phyloP scores from a whole-genome alignment of 345 rosid genomes.

The Eucalyptus erythrocorys region DNA sequence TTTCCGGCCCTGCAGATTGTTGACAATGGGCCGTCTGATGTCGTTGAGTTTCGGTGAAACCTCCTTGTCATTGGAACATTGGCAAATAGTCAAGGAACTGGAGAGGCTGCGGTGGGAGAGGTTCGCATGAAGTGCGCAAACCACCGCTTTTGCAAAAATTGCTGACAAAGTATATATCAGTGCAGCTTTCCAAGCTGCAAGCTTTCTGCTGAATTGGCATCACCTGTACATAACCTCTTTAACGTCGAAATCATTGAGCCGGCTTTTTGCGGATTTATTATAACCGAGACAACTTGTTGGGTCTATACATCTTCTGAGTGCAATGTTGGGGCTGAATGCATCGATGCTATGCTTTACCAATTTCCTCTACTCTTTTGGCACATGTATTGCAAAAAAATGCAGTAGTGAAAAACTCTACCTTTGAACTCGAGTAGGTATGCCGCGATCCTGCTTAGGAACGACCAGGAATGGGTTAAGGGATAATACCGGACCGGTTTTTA shows the following conservation, averaged over 20 bases:
- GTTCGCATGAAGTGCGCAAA: slow-evolving; percentile 23
- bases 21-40: slow-evolving; percentile 84
- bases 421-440: not conserved
- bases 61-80: slow-evolving; percentile 48
- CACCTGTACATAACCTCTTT: not conserved
- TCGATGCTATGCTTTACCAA: not conserved
- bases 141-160: not conserved
- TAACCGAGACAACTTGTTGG: not conserved
- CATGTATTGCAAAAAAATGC: not conserved
- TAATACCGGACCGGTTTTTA: not conserved
- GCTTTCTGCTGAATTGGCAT: not conserved
- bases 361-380: not conserved
- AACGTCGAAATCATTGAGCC: fast-evolving
- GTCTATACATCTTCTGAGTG: not conserved
- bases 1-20: slow-evolving; percentile 29
- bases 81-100: slow-evolving; percentile 82
- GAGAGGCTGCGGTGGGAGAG: slow-evolving; percentile 79
- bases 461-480: not conserved
- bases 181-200: not conserved
- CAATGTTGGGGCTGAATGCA: not conserved
- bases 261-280: not conserved
- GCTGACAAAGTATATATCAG: not conserved
- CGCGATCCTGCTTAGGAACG: not conserved
- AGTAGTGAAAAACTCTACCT: not conserved
- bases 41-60: slow-evolving; percentile 71